Conservation (phyloP, 75 land plant genomes). For the Picea sitchensis region DNA sequence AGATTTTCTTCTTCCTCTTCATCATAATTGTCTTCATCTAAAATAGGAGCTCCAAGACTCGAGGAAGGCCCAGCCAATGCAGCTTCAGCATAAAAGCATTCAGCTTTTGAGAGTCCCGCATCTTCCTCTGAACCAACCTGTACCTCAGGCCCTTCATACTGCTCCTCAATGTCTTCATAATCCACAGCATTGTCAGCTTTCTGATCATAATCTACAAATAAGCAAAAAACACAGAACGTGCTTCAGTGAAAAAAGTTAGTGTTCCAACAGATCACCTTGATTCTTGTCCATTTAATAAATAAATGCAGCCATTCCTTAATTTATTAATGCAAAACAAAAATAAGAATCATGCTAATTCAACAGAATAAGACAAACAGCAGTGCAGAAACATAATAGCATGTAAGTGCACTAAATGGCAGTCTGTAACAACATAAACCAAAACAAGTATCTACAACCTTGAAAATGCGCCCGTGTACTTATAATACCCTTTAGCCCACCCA, state of each 20-base stretch:
- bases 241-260: not conserved
- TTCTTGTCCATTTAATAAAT: not conserved
- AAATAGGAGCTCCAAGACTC: conserved; percentile 26
- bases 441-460: too few species aligned
- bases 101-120: conserved; percentile 43
- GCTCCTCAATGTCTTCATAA: conserved; percentile 91
- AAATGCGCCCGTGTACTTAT: too few species aligned
- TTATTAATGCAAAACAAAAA: not conserved
- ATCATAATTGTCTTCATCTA: conserved; percentile 93
- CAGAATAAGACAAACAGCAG: too few species aligned
- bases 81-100: conserved; percentile 60
- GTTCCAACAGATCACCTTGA: not conserved
- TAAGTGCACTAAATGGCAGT: too few species aligned
- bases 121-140: conserved; percentile 63
- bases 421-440: too few species aligned
- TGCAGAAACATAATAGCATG: too few species aligned
- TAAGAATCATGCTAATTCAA: not conserved
- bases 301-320: not conserved
- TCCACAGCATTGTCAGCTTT: conserved; percentile 97
- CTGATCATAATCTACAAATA: conserved; percentile 48
- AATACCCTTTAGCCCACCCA: too few species aligned
- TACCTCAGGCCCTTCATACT: conserved; percentile 92
- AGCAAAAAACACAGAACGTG: conserved; percentile 1
- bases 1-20: conserved; percentile 59
- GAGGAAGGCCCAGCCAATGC: conserved; percentile 45